Conservation (phyloP, 306 rosid species). For the Sicyos baderoa region DNA sequence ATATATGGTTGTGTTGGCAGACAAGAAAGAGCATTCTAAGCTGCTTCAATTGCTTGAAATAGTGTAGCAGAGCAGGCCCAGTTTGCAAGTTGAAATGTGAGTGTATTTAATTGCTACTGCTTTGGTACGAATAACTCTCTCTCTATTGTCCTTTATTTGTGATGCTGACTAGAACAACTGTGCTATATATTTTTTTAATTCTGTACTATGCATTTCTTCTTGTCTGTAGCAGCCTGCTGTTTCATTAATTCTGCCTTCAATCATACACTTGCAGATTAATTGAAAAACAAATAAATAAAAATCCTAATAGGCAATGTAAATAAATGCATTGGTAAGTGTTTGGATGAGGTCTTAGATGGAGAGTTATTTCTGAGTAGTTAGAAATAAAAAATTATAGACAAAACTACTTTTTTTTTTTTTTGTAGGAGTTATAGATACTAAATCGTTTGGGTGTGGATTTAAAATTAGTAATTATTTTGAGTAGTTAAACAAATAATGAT, state of each 20-base stretch:
- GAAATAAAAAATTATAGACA: no score
- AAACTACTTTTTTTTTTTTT: no score
- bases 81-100: constrained; percentile 3
- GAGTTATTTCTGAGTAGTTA: no score
- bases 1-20: constrained; percentile 23
- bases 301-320: neutral
- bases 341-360: no score
- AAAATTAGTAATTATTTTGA: no score
- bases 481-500: no score
- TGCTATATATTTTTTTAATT: constrained; percentile 14
- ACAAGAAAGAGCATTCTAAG: constrained; percentile 68
- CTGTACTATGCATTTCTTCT: neutral
- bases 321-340: neutral
- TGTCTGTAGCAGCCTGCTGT: neutral
- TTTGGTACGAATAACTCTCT: neutral
- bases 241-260: neutral
- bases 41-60: constrained; percentile 77
- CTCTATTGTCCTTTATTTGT: neutral
- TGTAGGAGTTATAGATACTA: no score
- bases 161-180: neutral
- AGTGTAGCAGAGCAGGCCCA: neutral
- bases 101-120: constrained; percentile 10
- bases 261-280: neutral
- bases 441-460: no score
- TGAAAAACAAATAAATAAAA: no score